Evolutionary conservation across 208 protist genomes (phyloP).

Genomic region (Tritrichomonas foetus): DNA sequence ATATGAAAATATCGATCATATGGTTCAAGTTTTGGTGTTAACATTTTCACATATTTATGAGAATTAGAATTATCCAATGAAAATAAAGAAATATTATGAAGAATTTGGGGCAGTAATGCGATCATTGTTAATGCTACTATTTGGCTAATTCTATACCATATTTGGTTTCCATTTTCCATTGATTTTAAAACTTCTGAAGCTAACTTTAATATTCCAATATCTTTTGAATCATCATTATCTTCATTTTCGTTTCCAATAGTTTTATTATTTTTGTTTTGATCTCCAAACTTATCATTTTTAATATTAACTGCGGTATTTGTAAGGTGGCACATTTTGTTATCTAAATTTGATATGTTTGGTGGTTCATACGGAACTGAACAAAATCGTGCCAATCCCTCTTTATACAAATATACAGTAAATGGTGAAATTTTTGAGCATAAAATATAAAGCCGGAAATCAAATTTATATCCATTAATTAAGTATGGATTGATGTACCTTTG

Average conservation of each 20-base stretch:
- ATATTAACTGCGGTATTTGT: neutral
- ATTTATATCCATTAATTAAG: conserved; percentile 49
- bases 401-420: conserved; percentile 35
- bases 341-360: neutral
- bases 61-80: neutral
- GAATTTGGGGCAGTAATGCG: neutral
- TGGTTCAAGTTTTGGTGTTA: neutral
- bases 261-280: neutral
- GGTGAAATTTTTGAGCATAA: neutral
- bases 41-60: neutral
- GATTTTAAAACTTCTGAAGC: neutral
- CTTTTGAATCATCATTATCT: no score
- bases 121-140: neutral
- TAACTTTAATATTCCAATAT: neutral
- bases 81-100: neutral
- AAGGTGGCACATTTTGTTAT: neutral
- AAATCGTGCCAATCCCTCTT: conserved; percentile 16
- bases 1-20: neutral
- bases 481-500: conserved; percentile 40
- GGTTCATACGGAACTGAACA: neutral
- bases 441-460: conserved; percentile 51
- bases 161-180: neutral
- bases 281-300: neutral
- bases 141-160: neutral
- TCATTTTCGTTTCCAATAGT: no score